A percentile compares a stretch with the other conserved stretches of the same genome.
These are phyloP conservation scores for Phytopythium oedochilum DNA, from an alignment of 352 stramenopile species.

Conservation along the genomic window DNA sequence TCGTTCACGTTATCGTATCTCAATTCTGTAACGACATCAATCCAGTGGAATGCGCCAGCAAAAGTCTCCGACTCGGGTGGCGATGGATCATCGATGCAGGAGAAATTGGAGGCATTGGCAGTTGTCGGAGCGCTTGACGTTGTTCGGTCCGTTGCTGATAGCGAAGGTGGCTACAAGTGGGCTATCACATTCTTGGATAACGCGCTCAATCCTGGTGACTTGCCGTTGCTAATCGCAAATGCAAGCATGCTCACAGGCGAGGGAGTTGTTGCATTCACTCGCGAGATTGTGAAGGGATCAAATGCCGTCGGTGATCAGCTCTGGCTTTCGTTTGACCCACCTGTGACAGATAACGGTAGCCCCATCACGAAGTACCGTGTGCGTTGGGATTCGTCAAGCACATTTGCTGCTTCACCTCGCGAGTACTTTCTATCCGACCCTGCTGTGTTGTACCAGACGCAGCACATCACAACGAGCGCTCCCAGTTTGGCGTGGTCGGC, in stretches of 20 bases:
- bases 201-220: conserved; percentile 50
- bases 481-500: conserved; percentile 55
- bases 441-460: conserved; percentile 42
- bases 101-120: conserved; percentile 62
- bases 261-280: conserved; percentile 34
- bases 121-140: conserved; percentile 44
- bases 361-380: conserved; percentile 65
- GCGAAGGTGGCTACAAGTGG: conserved; percentile 60
- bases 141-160: conserved; percentile 30
- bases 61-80: conserved; percentile 23
- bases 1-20: conserved; percentile 58
- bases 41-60: conserved; percentile 41
- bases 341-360: conserved; percentile 52
- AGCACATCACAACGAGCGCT: conserved; percentile 47
- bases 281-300: conserved; percentile 59
- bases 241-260: conserved; percentile 26
- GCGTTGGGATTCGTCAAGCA: conserved; percentile 53
- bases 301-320: conserved; percentile 68
- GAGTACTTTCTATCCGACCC: conserved; percentile 49
- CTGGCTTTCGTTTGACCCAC: conserved; percentile 73
- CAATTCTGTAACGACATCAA: conserved; percentile 28
- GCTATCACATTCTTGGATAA: conserved; percentile 77
- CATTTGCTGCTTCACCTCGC: conserved; percentile 42
- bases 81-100: conserved; percentile 64
- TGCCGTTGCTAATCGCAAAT: conserved; percentile 43